Percentiles rank a stretch among this genome's conserved stretches.
phyloP scores from a whole-genome alignment of 2,329 filamentous ascomycete species.

The Pseudonectria foliicola region DNA sequence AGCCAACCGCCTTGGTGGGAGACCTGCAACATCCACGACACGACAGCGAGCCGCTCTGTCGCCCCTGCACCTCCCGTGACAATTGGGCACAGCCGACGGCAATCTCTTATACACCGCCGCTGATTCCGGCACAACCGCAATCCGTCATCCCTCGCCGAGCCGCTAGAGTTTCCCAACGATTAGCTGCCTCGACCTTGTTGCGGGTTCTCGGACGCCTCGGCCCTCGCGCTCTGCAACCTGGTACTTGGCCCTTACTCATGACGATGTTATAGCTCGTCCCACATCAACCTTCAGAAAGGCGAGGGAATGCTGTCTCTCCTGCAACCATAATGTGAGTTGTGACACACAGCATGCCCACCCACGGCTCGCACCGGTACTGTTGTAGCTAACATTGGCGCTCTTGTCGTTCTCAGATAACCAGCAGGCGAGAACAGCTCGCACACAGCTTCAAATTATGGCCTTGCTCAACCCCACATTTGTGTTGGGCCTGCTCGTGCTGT shows the following conservation, averaged over 20 bases:
- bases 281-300: conserved; percentile 7
- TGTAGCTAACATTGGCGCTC: conserved; percentile 7
- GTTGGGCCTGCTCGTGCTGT: conserved; percentile 74
- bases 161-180: too few relatives aligned
- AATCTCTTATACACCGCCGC: too few relatives aligned
- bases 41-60: too few relatives aligned
- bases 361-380: conserved; percentile 15
- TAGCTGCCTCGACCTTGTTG: too few relatives aligned
- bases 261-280: not conserved
- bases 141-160: too few relatives aligned
- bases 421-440: conserved; percentile 19
- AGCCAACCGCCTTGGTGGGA: conserved; percentile 1
- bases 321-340: conserved; percentile 16
- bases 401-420: conserved; percentile 10
- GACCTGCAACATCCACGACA: too few relatives aligned
- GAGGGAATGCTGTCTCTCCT: conserved; percentile 23
- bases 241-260: too few relatives aligned
- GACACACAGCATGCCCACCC: conserved; percentile 10
- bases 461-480: conserved; percentile 72
- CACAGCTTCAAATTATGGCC: conserved; percentile 43
- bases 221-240: too few relatives aligned
- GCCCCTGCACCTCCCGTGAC: too few relatives aligned
- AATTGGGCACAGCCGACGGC: too few relatives aligned
- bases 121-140: too few relatives aligned
- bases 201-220: too few relatives aligned